Evolutionary conservation across 257 asterid genomes (phyloP), one percentile per base, ranked within the genome.

Genomic region (Solanum gandarillasii): DNA sequence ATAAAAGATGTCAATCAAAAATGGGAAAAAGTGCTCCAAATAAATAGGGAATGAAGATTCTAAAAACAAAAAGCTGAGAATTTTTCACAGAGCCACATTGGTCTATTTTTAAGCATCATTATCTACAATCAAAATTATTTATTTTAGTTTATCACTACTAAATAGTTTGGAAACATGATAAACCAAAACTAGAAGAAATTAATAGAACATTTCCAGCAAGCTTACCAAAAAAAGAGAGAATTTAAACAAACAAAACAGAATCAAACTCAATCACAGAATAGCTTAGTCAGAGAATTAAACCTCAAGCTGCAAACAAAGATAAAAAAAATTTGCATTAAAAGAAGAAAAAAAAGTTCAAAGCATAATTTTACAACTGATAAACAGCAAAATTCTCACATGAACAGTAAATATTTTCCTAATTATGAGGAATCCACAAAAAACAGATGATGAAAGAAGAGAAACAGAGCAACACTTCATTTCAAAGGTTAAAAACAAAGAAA

Each of bases 41-140:
- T 86, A 89, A 87, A 83, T 86, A 87, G 87, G 90, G 92, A 87
- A 92, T 89, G 92, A 86, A 90, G 89, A 90, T 88, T 89, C 95
- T 43, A 83, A 72, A 78, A 72, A 83, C 89, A 39, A 89, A 91
- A 90, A 62, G 87, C 12, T 81, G 83, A 84, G 62, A 87, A 89
- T 87, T 89, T 83, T 31, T 60, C 58, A 34, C 83, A 62, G 46
- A 48, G 84, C 83, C 78, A 88, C 85, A 74, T 74, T 71, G 88
- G 65, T 48, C 85, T 82, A 82, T 31, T 79, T 39, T 76, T 39
- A 29, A 27, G 39, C 85, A 68, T 87, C 83, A 52, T 79, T 87
- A 87, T 86, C 58, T 81, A 38, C 86, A 72, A 88, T 70, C 85
- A 75, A 43, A 39, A 84, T 12, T 36, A 46, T 36, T 36, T 18